A percentile compares a stretch with the other conserved stretches of the same genome.
Conservation (phyloP, 116 monocot species). For the Cymodocea nodosa region DNA sequence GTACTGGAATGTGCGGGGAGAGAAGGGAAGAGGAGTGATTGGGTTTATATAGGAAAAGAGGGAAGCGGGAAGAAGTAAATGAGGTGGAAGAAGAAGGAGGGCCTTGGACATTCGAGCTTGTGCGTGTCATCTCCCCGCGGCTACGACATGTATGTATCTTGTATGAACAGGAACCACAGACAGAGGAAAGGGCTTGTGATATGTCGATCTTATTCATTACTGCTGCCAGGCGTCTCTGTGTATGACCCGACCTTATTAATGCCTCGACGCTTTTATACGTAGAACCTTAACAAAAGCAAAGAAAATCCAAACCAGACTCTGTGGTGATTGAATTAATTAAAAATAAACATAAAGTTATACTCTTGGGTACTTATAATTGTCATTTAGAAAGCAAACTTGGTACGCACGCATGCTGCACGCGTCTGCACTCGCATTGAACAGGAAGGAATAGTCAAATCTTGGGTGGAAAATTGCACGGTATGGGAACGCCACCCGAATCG, state of each 20-base stretch:
- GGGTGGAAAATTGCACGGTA: not conserved
- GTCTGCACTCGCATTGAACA: not conserved
- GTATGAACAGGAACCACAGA: not conserved
- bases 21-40: not conserved
- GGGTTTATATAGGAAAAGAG: conserved; percentile 7
- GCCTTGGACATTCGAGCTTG: conserved; percentile 13
- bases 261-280: too few species aligned
- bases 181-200: too few species aligned
- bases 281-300: too few species aligned
- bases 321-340: too few species aligned
- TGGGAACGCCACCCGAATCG: conserved; percentile 2
- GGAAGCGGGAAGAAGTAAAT: not conserved
- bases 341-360: too few species aligned
- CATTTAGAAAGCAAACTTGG: too few species aligned
- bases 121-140: conserved; percentile 13
- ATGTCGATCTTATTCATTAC: too few species aligned
- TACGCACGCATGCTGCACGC: not conserved
- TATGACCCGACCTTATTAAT: too few species aligned
- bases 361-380: too few species aligned
- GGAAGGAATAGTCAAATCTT: not conserved
- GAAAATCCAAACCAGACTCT: too few species aligned
- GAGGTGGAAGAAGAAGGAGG: not conserved
- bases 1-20: not conserved
- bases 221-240: too few species aligned
- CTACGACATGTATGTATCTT: conserved; percentile 6